Evolutionary conservation across 345 rosid genomes (phyloP).

Genomic region (Syzygium aqueum): DNA sequence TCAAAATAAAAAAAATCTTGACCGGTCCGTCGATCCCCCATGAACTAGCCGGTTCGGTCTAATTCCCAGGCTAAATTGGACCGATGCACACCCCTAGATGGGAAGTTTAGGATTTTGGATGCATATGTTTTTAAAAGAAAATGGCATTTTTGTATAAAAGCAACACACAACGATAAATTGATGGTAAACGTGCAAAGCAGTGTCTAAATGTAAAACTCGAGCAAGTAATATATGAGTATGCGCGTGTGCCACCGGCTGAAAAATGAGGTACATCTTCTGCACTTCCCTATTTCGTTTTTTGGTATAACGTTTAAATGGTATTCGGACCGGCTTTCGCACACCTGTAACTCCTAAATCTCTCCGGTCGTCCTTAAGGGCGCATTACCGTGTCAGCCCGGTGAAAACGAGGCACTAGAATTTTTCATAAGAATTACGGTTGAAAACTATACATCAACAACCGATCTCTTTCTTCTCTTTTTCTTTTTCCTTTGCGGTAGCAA

Average conservation of each 20-base stretch:
- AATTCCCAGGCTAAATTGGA: neutral
- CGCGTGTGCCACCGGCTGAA: neutral
- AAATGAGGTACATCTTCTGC: neutral
- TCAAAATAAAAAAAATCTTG: neutral
- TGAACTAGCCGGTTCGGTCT: neutral
- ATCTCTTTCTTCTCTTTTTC: neutral
- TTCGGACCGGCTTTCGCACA: neutral
- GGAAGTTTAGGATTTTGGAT: neutral
- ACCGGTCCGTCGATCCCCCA: accelerated
- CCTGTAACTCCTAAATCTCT: neutral
- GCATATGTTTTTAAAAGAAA: neutral
- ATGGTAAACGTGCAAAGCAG: neutral
- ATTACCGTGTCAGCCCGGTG: neutral
- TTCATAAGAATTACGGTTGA: neutral
- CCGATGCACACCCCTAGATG: neutral
- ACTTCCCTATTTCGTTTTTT: neutral
- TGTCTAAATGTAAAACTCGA: neutral
- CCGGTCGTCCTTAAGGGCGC: neutral
- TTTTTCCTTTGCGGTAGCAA: neutral
- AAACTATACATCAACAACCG: neutral
- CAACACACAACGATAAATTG: neutral
- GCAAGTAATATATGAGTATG: neutral
- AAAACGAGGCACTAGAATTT: neutral
- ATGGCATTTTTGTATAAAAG: neutral
- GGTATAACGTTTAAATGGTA: neutral